A percentile compares a stretch with the other conserved stretches of the same genome.
Conservation (phyloP, 2,329 filamentous ascomycete species). For the Shiraia bambusicola region DNA sequence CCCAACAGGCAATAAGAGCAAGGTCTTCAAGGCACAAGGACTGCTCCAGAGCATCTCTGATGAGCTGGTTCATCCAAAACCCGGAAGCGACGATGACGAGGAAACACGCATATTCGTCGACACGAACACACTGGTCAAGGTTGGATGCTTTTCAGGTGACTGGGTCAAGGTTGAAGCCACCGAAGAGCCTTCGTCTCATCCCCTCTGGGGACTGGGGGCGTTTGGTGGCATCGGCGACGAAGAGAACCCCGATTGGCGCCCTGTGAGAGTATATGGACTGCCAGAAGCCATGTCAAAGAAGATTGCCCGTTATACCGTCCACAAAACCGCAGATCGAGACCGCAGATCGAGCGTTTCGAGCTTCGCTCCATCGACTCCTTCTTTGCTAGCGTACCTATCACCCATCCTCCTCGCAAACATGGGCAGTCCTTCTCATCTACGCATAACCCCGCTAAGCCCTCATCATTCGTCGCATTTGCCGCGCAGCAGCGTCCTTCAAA, state of each 20-base stretch:
- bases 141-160: slow-evolving; percentile 96
- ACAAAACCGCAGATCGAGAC: slow-evolving; percentile 40
- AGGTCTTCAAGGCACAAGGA: slow-evolving; percentile 81
- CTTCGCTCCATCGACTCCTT: slow-evolving; percentile 26
- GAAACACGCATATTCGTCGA: slow-evolving; percentile 87
- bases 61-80: slow-evolving; percentile 82
- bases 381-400: slow-evolving; percentile 67
- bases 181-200: slow-evolving; percentile 70
- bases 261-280: slow-evolving; percentile 84
- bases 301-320: slow-evolving; percentile 56
- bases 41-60: slow-evolving; percentile 71
- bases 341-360: slow-evolving; percentile 54
- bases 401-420: slow-evolving; percentile 87
- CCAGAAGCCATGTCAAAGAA: slow-evolving; percentile 68
- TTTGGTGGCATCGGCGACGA: slow-evolving; percentile 66
- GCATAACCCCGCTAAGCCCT: slow-evolving; percentile 68
- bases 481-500: slow-evolving; percentile 41
- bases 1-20: slow-evolving; percentile 65
- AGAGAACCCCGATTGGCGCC: slow-evolving; percentile 69
- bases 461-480: slow-evolving; percentile 45
- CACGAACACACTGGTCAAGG: slow-evolving; percentile 77
- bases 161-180: slow-evolving; percentile 86
- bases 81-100: slow-evolving; percentile 80
- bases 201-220: slow-evolving; percentile 67
- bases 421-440: slow-evolving; percentile 73